A percentile compares a stretch with the other conserved stretches of the same genome.
These are phyloP conservation scores for Boletellus dicymbophilus DNA, from an alignment of 1,284 basidiomycete genomes.

Conservation along the genomic window DNA sequence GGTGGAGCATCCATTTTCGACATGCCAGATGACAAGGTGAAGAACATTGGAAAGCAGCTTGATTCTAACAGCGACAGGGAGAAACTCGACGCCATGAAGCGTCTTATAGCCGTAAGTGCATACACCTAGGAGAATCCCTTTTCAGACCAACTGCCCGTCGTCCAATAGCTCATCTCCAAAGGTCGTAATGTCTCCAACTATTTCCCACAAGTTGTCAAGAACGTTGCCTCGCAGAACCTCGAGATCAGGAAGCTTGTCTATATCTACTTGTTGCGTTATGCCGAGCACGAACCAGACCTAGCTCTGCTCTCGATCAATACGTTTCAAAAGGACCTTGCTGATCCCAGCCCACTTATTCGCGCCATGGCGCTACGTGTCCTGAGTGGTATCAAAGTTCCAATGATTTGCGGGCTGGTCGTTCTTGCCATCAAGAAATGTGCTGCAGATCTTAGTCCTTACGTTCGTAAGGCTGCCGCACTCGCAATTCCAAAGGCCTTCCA, in stretches of 20 bases:
- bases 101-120: conserved; percentile 80
- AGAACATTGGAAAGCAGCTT: conserved; percentile 82
- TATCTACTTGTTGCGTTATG: conserved; percentile 94
- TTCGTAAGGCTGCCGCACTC: conserved; percentile 88
- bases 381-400: conserved; percentile 87
- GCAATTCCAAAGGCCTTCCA: conserved; percentile 87
- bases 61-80: conserved; percentile 87
- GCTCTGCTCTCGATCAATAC: conserved; percentile 98
- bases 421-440: conserved; percentile 92
- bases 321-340: conserved; percentile 95
- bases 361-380: conserved; percentile 95
- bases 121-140: background rate
- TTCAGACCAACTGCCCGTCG: conserved; percentile 10
- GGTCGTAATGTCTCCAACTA: conserved; percentile 89
- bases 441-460: conserved; percentile 90
- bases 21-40: conserved; percentile 68
- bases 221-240: conserved; percentile 87
- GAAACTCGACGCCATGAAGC: conserved; percentile 92
- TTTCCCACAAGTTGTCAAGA: conserved; percentile 95
- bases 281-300: conserved; percentile 91
- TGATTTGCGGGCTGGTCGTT: conserved; percentile 86
- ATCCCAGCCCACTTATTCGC: conserved; percentile 89
- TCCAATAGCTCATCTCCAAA: conserved; percentile 85
- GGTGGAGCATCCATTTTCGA: conserved; percentile 65
- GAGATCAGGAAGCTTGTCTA: conserved; percentile 98